These are phyloP conservation scores for Excoecaria agallocha DNA, from an alignment of 345 rosid genomes.

Conservation along the genomic window DNA sequence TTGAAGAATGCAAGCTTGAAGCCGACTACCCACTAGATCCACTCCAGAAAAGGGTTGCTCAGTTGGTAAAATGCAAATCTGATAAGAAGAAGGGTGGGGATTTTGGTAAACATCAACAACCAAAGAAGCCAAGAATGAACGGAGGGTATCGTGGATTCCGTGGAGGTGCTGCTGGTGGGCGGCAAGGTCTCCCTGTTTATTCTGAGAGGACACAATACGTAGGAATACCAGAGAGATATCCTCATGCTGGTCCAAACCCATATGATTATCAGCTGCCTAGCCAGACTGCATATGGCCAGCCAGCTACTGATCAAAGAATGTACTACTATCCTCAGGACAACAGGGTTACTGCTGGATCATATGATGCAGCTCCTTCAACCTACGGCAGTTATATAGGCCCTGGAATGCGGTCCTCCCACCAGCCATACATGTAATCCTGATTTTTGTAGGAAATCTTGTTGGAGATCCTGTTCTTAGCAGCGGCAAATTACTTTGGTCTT, in stretches of 20 bases:
- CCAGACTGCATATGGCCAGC: slow-evolving; percentile 41
- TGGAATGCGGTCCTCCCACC: slow-evolving; percentile 37
- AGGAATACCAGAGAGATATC: slow-evolving; percentile 40
- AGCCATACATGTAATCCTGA: slow-evolving; percentile 32
- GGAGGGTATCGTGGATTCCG: slow-evolving; percentile 39
- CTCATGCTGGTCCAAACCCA: slow-evolving; percentile 31
- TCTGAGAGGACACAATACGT: slow-evolving; percentile 22
- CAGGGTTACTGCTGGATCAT: slow-evolving; percentile 22
- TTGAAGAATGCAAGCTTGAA: slow-evolving; percentile 52
- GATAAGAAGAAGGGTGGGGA: slow-evolving; percentile 48
- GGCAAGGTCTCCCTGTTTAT: slow-evolving; percentile 35
- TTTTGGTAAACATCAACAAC: slow-evolving; percentile 33
- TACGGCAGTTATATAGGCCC: slow-evolving; percentile 29
- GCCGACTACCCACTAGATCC: slow-evolving; percentile 54
- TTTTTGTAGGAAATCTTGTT: slow-evolving; percentile 3
- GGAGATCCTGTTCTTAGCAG: slow-evolving; percentile 1
- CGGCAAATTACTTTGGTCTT: background rate
- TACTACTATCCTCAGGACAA: slow-evolving; percentile 39
- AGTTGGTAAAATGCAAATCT: slow-evolving; percentile 45
- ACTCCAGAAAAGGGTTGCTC: slow-evolving; percentile 51
- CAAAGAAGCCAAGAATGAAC: slow-evolving; percentile 40
- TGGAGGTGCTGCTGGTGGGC: slow-evolving; percentile 20
- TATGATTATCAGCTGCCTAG: slow-evolving; percentile 36
- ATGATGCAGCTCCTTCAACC: slow-evolving; percentile 29
- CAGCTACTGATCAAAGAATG: slow-evolving; percentile 39